A percentile compares a stretch with the other conserved stretches of the same genome.
Conservation (phyloP, 1,284 basidiomycete species). For the Ustilago sp. region DNA sequence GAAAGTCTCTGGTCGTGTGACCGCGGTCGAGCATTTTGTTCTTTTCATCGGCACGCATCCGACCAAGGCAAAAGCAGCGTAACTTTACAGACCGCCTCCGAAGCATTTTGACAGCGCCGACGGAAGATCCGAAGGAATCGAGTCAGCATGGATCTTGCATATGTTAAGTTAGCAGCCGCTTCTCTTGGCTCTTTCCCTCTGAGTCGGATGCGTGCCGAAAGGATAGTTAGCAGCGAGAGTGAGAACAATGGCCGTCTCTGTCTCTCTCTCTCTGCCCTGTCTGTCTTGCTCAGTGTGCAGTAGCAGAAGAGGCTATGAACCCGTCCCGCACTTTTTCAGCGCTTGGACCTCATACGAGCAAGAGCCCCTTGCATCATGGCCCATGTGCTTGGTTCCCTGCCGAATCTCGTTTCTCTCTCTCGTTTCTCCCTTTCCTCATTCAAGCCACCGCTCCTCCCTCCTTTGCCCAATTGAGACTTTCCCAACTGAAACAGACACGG, state of each 20-base stretch:
- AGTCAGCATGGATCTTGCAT: constrained; percentile 11
- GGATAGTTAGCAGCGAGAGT: not conserved
- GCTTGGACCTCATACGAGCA: not conserved
- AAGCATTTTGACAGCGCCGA: constrained; percentile 6
- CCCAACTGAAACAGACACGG: not conserved
- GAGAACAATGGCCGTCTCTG: not conserved
- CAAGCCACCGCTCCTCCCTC: not conserved
- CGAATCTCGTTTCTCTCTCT: not conserved
- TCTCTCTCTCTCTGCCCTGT: not conserved
- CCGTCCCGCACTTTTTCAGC: not conserved
- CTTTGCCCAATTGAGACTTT: not conserved
- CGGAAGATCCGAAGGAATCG: not conserved
- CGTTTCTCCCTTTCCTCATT: not conserved
- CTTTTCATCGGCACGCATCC: constrained; percentile 1
- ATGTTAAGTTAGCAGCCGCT: constrained; percentile 1
- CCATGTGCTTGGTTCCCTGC: constrained; percentile 3
- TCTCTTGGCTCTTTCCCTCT: not conserved
- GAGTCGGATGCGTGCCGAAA: not conserved
- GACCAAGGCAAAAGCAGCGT: not conserved
- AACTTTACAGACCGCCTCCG: not conserved
- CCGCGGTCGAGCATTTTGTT: not conserved
- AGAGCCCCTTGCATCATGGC: not conserved
- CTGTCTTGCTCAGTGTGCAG: not conserved
- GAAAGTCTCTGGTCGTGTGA: not conserved
- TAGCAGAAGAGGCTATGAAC: not conserved